A percentile compares a stretch with the other conserved stretches of the same genome.
These are phyloP conservation scores for Cutaneotrichosporon sp. DNA, from an alignment of 1,284 basidiomycete genomes.

Conservation along the genomic window DNA sequence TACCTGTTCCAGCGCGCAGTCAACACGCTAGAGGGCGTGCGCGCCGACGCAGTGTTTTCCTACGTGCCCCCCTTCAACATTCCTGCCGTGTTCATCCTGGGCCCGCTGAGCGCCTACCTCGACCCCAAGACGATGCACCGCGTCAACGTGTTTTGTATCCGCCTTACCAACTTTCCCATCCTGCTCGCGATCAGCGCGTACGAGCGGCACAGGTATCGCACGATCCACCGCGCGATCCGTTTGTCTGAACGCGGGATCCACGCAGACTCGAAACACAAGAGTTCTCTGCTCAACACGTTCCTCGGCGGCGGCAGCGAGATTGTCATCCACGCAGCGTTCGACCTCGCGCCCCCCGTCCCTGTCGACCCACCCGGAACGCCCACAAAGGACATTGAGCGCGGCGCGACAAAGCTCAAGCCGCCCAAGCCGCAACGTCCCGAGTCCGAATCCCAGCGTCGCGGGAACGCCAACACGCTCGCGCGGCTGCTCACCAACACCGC, in stretches of 20 bases:
- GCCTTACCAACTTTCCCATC: constrained; percentile 72
- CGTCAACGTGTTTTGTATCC: constrained; percentile 75
- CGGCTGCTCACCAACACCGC: constrained; percentile 2
- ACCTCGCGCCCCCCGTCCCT: constrained; percentile 29
- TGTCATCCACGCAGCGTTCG: constrained; percentile 43
- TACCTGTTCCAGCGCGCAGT: constrained; percentile 85
- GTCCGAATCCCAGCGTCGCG: background rate
- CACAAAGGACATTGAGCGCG: constrained; percentile 3
- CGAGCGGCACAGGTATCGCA: constrained; percentile 56
- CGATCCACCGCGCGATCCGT: constrained; percentile 21
- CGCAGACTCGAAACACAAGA: constrained; percentile 6
- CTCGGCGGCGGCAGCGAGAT: constrained; percentile 38
- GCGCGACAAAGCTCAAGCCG: background rate
- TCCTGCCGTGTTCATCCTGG: constrained; percentile 64
- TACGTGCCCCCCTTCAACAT: constrained; percentile 67
- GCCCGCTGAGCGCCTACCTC: constrained; percentile 56
- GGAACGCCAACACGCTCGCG: background rate
- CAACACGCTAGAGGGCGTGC: constrained; percentile 80
- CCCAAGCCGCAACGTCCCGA: constrained; percentile 1
- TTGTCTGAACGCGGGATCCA: constrained; percentile 22
- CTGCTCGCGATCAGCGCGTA: constrained; percentile 71
- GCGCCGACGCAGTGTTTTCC: constrained; percentile 81
- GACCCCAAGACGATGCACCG: constrained; percentile 60
- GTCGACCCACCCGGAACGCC: constrained; percentile 12
- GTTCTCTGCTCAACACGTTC: constrained; percentile 17